A percentile compares a stretch with the other conserved stretches of the same genome.
phyloP scores from a whole-genome alignment of 345 rosid genomes.

The Punica granatum region DNA sequence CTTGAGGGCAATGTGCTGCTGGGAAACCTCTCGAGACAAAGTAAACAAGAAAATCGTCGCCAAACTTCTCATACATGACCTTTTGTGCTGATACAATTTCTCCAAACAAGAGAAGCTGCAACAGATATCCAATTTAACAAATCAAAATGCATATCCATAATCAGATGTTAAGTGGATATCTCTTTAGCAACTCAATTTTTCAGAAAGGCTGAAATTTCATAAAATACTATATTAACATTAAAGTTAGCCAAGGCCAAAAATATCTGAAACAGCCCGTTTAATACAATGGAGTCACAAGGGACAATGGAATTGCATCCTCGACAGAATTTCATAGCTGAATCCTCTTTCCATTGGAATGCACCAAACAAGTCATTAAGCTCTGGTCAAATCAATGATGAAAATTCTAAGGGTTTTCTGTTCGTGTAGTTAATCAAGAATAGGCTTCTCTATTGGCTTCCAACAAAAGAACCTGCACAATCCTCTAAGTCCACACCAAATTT shows the following conservation, averaged over 20 bases:
- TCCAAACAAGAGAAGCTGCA: constrained; percentile 71
- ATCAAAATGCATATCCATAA: neutral
- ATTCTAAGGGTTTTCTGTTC: neutral
- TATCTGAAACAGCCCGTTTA: no score
- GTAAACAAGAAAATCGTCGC: constrained; percentile 58
- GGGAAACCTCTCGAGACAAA: constrained; percentile 53
- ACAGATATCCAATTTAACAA: neutral
- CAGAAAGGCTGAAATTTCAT: neutral
- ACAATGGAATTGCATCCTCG: constrained; percentile 15
- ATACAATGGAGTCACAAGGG: no score
- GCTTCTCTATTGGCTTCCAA: neutral
- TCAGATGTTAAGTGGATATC: neutral
- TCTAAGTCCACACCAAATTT: no score
- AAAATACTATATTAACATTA: neutral
- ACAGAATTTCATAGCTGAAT: neutral
- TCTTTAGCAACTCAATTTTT: neutral
- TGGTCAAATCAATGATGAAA: neutral
- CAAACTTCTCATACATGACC: constrained; percentile 90
- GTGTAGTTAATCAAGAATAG: neutral
- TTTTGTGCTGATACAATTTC: constrained; percentile 87
- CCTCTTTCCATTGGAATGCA: neutral
- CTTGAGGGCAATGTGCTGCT: constrained; percentile 51
- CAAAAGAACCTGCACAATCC: neutral
- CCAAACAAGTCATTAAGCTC: neutral
- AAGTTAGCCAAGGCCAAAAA: no score